Evolutionary conservation across 148 eudicot genomes (phyloP).

Genomic region (Chenopodium album): DNA sequence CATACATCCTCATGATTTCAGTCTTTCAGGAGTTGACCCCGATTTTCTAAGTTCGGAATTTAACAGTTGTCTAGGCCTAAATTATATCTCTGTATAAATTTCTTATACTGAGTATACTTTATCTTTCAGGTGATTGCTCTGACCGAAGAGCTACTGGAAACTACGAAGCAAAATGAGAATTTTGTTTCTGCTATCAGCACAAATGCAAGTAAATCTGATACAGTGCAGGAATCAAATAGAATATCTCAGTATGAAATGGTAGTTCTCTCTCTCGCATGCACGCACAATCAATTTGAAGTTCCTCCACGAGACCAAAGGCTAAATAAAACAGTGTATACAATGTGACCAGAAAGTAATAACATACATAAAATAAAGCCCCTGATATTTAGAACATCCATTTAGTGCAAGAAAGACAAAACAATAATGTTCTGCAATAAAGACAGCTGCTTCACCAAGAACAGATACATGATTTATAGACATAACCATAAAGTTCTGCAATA

Average conservation of each 20-base stretch:
- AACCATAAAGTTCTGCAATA: neutral
- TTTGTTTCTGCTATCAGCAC: constrained; percentile 43
- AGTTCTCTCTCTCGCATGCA: constrained; percentile 7
- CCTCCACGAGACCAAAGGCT: too few relatives aligned
- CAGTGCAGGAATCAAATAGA: constrained; percentile 32
- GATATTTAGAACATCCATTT: too few relatives aligned
- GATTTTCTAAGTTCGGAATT: constrained; percentile 54
- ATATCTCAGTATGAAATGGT: constrained; percentile 44
- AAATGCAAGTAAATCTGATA: constrained; percentile 48
- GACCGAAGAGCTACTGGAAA: constrained; percentile 88
- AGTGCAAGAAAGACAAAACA: too few relatives aligned
- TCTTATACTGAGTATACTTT: constrained; percentile 25
- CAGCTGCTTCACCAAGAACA: too few relatives aligned
- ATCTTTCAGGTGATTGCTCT: constrained; percentile 74
- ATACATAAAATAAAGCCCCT: too few relatives aligned
- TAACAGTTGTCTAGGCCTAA: constrained; percentile 26
- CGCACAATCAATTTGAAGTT: too few relatives aligned
- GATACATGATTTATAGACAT: too few relatives aligned
- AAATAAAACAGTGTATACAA: too few relatives aligned
- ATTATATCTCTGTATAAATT: neutral
- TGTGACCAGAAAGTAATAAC: too few relatives aligned
- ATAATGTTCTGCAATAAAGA: too few relatives aligned
- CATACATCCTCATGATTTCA: constrained; percentile 65
- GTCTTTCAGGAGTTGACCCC: constrained; percentile 70
- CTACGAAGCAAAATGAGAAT: constrained; percentile 76